A percentile compares a stretch with the other conserved stretches of the same genome.
Evolutionary conservation across 2,329 filamentous ascomycete genomes (phyloP).

Genomic region (Chaetomiaceae sp.): DNA sequence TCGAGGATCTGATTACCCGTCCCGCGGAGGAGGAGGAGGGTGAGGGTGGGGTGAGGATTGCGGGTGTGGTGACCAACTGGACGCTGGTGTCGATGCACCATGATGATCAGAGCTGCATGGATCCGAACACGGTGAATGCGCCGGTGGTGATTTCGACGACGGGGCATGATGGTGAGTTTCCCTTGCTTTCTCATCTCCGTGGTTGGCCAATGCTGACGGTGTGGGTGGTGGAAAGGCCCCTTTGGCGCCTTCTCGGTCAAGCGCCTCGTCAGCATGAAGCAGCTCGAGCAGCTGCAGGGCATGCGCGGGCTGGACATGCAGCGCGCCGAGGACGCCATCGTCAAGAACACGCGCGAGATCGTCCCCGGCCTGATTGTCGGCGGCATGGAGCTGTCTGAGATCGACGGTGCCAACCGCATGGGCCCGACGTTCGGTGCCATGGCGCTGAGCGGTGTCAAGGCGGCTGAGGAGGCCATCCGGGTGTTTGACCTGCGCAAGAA

Average conservation of each 20-base stretch:
- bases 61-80: slow-evolving; percentile 94
- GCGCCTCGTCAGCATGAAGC: slow-evolving; percentile 83
- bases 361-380: slow-evolving; percentile 87
- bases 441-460: slow-evolving; percentile 83
- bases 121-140: slow-evolving; percentile 94
- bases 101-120: slow-evolving; percentile 92
- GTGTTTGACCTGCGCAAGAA: slow-evolving; percentile 74
- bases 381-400: slow-evolving; percentile 88
- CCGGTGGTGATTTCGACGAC: slow-evolving; percentile 85
- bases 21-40: slow-evolving; percentile 41
- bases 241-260: slow-evolving; percentile 91
- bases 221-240: slow-evolving; percentile 46
- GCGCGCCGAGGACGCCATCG: slow-evolving; percentile 84
- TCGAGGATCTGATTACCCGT: slow-evolving; percentile 89
- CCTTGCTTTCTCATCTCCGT: neutral
- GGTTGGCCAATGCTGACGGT: neutral
- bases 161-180: slow-evolving; percentile 66
- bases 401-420: slow-evolving; percentile 90
- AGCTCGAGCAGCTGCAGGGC: slow-evolving; percentile 76
- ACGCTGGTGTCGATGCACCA: slow-evolving; percentile 84
- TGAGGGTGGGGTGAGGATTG: slow-evolving; percentile 60
- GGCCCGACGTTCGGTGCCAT: slow-evolving; percentile 87
- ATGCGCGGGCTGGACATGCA: slow-evolving; percentile 96
- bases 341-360: slow-evolving; percentile 85
- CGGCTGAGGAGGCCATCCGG: slow-evolving; percentile 77